phyloP scores from a whole-genome alignment of 345 rosid genomes.

The Luvunga scandens region DNA sequence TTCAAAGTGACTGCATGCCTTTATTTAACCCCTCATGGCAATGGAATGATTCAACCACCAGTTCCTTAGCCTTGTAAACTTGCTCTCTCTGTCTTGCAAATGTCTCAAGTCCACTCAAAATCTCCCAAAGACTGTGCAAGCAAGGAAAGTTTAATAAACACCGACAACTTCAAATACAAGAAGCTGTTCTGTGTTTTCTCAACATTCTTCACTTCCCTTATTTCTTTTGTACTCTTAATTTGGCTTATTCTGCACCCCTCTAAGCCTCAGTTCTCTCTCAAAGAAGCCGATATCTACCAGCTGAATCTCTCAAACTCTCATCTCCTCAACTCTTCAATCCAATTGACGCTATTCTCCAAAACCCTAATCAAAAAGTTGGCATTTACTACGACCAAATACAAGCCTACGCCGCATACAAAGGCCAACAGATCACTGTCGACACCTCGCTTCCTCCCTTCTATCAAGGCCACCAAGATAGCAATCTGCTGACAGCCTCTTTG shows the following conservation, averaged over 20 bases:
- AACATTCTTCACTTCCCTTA: constrained; percentile 43
- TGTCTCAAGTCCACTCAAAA: constrained; percentile 54
- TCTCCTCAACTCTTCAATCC: constrained; percentile 81
- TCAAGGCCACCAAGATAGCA: constrained; percentile 64
- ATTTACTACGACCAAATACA: constrained; percentile 75
- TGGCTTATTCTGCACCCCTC: constrained; percentile 76
- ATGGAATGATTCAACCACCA: background rate
- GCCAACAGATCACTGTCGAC: constrained; percentile 71
- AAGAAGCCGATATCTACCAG: constrained; percentile 53
- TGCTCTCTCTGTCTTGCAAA: constrained; percentile 32
- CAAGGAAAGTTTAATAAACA: constrained; percentile 31
- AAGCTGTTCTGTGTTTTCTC: constrained; percentile 56
- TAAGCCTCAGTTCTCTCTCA: constrained; percentile 73
- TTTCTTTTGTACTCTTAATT: constrained; percentile 50
- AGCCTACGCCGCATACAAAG: constrained; percentile 61
- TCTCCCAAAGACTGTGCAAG: constrained; percentile 82
- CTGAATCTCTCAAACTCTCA: constrained; percentile 66
- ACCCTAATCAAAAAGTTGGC: constrained; percentile 73
- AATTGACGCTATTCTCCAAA: constrained; percentile 58
- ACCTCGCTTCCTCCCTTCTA: constrained; percentile 69
- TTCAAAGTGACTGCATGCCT: constrained; percentile 5
- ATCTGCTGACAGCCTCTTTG: constrained; percentile 61
- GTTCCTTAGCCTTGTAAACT: constrained; percentile 19
- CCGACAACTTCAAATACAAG: constrained; percentile 40
- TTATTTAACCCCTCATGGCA: constrained; percentile 23